Conservation (phyloP, 2,329 filamentous ascomycete genomes). For the Sordariomycetes sp. region DNA sequence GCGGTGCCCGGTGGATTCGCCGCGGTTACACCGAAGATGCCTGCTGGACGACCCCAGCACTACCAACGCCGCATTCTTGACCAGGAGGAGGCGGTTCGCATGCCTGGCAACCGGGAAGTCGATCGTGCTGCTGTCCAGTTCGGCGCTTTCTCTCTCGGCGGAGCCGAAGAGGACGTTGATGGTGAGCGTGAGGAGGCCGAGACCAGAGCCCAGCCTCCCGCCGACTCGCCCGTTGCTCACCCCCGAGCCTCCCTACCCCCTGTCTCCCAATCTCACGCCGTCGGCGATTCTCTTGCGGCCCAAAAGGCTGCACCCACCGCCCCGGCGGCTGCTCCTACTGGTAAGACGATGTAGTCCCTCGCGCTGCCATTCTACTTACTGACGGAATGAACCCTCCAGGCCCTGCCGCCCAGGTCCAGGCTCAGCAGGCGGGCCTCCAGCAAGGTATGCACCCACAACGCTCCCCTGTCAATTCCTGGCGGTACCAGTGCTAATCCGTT, state of each 20-base stretch:
- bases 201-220: conserved; percentile 84
- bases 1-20: conserved; percentile 57
- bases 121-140: conserved; percentile 92
- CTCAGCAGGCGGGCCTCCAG: conserved; percentile 11
- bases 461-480: conserved; percentile 6
- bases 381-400: conserved; percentile 9
- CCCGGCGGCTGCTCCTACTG: conserved; percentile 21
- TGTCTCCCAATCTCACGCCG: conserved; percentile 40
- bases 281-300: conserved; percentile 43
- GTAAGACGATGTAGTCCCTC: neutral
- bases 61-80: conserved; percentile 73
- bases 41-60: conserved; percentile 1
- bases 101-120: conserved; percentile 93
- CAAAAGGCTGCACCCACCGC: conserved; percentile 42
- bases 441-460: conserved; percentile 5
- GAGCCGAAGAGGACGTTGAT: conserved; percentile 77
- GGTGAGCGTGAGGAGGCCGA: conserved; percentile 92
- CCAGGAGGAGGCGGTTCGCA: conserved; percentile 94
- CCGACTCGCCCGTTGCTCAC: conserved; percentile 72
- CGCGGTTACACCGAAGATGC: conserved; percentile 73
- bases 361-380: neutral
- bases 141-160: conserved; percentile 85
- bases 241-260: conserved; percentile 83
- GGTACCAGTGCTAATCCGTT: neutral
- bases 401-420: conserved; percentile 13